These are phyloP conservation scores for Forsythia viridissima DNA, from an alignment of 257 asterid genomes.

Conservation along the genomic window DNA sequence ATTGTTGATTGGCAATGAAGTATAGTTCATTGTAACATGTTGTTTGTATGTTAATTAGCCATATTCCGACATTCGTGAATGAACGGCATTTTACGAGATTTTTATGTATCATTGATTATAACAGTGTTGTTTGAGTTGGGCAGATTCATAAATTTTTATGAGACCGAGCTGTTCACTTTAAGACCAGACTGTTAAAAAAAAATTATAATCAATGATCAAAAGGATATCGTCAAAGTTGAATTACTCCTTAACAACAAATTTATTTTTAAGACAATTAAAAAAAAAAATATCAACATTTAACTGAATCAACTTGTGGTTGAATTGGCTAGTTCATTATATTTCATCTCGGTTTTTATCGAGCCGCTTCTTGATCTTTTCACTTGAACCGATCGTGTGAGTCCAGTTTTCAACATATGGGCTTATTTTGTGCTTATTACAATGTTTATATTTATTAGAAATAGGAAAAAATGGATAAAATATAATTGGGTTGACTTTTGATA, in stretches of 20 bases:
- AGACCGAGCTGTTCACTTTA: too few species aligned
- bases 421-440: background rate
- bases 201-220: too few species aligned
- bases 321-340: too few species aligned
- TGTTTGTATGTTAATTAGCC: background rate
- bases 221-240: too few species aligned
- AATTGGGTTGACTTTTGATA: background rate
- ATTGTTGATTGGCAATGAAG: background rate
- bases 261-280: too few species aligned
- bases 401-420: too few species aligned
- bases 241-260: too few species aligned
- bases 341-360: too few species aligned
- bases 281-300: too few species aligned
- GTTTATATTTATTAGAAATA: background rate
- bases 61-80: background rate
- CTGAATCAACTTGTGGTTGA: too few species aligned
- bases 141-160: too few species aligned
- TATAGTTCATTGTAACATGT: background rate
- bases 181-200: too few species aligned
- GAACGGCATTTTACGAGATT: background rate
- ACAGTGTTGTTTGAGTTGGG: background rate
- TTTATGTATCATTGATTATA: background rate
- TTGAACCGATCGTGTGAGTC: background rate
- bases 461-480: background rate
- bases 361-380: background rate